A percentile compares a stretch with the other conserved stretches of the same genome.
phyloP scores from a whole-genome alignment of 2,329 filamentous ascomycete species.

The Taxawa tesnikishii region DNA sequence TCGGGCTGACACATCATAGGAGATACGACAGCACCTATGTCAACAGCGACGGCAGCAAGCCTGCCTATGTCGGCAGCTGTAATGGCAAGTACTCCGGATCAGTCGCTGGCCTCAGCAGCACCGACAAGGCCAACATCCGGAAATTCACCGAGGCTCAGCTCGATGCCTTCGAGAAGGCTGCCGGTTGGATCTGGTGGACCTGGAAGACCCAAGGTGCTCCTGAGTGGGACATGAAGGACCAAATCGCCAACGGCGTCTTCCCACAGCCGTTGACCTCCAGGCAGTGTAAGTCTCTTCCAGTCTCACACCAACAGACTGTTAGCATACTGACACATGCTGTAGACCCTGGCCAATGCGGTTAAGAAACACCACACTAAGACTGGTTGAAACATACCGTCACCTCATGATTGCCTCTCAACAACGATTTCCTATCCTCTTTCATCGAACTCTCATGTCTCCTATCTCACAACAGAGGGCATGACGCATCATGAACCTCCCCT shows the following conservation, averaged over 20 bases:
- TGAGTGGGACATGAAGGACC: slow-evolving; percentile 36
- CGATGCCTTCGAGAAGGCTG: slow-evolving; percentile 33
- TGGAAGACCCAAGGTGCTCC: slow-evolving; percentile 38
- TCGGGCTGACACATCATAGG: slow-evolving; percentile 1
- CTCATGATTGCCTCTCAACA: neutral
- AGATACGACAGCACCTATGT: slow-evolving; percentile 31
- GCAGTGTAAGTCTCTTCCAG: slow-evolving; percentile 11
- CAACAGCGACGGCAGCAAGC: slow-evolving; percentile 19
- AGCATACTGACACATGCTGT: neutral
- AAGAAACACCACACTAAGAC: too few relatives aligned
- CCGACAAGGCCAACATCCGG: slow-evolving; percentile 30
- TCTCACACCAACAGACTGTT: neutral
- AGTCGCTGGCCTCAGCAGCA: slow-evolving; percentile 26
- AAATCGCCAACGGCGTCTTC: slow-evolving; percentile 26
- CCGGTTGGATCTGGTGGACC: slow-evolving; percentile 38
- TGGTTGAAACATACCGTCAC: slow-evolving; percentile 5
- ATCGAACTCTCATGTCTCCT: neutral
- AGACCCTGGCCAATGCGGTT: slow-evolving; percentile 9
- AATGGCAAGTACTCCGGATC: slow-evolving; percentile 31
- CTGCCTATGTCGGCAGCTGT: slow-evolving; percentile 25
- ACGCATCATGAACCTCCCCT: neutral
- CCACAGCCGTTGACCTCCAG: slow-evolving; percentile 11
- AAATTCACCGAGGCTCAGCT: slow-evolving; percentile 36
- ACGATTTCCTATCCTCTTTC: neutral
- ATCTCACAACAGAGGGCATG: neutral